phyloP scores from a whole-genome alignment of 164 flowering plant species.

The Stephania japonica region DNA sequence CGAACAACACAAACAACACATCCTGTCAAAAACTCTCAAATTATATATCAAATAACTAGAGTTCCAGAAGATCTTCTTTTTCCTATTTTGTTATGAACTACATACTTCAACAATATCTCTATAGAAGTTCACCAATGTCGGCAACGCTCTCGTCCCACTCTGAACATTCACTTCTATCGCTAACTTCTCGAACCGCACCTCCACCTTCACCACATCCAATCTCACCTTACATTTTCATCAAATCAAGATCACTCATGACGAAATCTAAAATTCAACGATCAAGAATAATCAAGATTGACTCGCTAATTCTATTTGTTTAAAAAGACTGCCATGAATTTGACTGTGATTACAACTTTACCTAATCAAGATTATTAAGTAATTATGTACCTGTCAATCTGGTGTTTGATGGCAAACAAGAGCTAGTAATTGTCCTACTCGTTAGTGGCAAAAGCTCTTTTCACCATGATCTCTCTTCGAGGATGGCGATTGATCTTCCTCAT shows the following conservation, averaged over 20 bases:
- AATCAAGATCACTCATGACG: too few species aligned
- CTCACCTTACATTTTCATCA: conserved; percentile 45
- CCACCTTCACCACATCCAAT: conserved; percentile 60
- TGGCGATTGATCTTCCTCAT: conserved; percentile 56
- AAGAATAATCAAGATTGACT: too few species aligned
- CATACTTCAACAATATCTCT: conserved; percentile 58
- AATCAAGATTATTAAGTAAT: too few species aligned
- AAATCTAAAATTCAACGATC: too few species aligned
- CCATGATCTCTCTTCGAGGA: conserved; percentile 48
- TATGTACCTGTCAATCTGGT: conserved; percentile 52
- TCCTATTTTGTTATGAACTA: too few species aligned
- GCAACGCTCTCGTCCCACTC: conserved; percentile 72
- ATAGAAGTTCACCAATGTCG: conserved; percentile 56
- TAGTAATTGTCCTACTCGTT: conserved; percentile 64
- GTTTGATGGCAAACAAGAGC: conserved; percentile 65
- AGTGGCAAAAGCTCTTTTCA: conserved; percentile 71
- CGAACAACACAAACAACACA: conserved; percentile 10
- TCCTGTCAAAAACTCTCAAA: neutral
- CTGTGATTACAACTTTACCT: too few species aligned
- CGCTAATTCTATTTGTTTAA: too few species aligned
- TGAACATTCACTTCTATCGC: conserved; percentile 53
- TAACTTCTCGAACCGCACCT: conserved; percentile 65
- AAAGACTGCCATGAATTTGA: too few species aligned
- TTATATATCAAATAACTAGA: neutral
- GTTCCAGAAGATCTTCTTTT: too few species aligned